phyloP scores from a whole-genome alignment of 164 flowering plant genomes.

The Kalanchoe fedtschenkoi region DNA sequence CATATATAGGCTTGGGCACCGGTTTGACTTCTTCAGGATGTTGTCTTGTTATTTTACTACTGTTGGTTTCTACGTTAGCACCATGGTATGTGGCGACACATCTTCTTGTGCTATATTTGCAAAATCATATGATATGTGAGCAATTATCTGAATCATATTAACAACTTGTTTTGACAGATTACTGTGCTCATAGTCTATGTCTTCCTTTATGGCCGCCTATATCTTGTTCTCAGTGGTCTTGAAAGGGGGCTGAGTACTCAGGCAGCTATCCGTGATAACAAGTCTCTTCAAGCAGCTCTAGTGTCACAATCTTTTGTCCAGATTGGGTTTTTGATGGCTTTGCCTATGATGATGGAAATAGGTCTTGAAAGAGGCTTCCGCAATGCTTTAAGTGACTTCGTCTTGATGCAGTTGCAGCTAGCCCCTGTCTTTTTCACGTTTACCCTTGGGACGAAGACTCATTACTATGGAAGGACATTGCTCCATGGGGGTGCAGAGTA shows the following conservation, averaged over 20 bases:
- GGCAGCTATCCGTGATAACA: conserved; percentile 32
- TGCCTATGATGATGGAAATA: conserved; percentile 67
- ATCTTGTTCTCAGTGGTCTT: conserved; percentile 58
- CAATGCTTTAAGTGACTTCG: conserved; percentile 45
- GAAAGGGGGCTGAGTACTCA: conserved; percentile 28
- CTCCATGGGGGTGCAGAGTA: conserved; percentile 64
- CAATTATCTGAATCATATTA: no score
- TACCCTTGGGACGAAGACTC: conserved; percentile 54
- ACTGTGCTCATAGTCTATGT: conserved; percentile 50
- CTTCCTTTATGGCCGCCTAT: conserved; percentile 57
- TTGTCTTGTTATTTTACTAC: conserved; percentile 55
- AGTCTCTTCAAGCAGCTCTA: conserved; percentile 56
- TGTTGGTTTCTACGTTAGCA: conserved; percentile 52
- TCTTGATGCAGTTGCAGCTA: conserved; percentile 51
- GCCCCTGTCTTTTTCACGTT: conserved; percentile 61
- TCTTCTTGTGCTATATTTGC: neutral
- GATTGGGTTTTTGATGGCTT: conserved; percentile 48
- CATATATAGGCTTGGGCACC: conserved; percentile 56
- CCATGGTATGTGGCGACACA: conserved; percentile 27
- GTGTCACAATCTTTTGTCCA: conserved; percentile 58
- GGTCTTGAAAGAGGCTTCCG: conserved; percentile 58
- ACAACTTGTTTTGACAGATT: conserved; percentile 24
- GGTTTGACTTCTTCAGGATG: conserved; percentile 68
- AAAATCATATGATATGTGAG: neutral
- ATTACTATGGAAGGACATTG: conserved; percentile 51